A percentile compares a stretch with the other conserved stretches of the same genome.
phyloP scores from a whole-genome alignment of 83 land plant genomes.

The Thuja plicata region DNA sequence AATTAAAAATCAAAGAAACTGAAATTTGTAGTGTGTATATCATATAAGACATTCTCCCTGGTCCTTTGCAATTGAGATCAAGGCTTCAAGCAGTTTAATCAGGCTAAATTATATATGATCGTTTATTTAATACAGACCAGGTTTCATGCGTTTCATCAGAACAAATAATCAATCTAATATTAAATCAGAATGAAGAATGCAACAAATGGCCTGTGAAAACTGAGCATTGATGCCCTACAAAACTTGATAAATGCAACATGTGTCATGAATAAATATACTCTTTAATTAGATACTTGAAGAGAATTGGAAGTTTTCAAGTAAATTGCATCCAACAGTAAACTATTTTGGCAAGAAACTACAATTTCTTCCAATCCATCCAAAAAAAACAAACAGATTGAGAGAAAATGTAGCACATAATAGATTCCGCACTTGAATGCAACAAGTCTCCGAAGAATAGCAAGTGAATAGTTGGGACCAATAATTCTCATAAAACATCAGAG shows the following conservation, averaged over 20 bases:
- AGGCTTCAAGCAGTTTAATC: background rate
- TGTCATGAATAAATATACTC: background rate
- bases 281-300: background rate
- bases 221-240: background rate
- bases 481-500: background rate
- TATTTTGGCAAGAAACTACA: background rate
- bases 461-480: conserved; percentile 7
- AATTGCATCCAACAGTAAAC: conserved; percentile 2
- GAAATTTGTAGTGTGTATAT: background rate
- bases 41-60: background rate
- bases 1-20: background rate
- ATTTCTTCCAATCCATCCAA: background rate
- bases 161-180: background rate
- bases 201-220: background rate
- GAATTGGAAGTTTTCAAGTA: background rate
- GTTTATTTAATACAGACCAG: background rate
- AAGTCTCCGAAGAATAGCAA: background rate
- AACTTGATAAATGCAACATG: conserved; percentile 1
- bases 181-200: background rate
- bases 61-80: background rate
- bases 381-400: background rate
- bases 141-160: background rate
- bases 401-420: background rate
- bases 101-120: background rate
- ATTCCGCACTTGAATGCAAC: conserved; percentile 4